Conservation (phyloP, 345 rosid species). For the Arabis alpina region DNA sequence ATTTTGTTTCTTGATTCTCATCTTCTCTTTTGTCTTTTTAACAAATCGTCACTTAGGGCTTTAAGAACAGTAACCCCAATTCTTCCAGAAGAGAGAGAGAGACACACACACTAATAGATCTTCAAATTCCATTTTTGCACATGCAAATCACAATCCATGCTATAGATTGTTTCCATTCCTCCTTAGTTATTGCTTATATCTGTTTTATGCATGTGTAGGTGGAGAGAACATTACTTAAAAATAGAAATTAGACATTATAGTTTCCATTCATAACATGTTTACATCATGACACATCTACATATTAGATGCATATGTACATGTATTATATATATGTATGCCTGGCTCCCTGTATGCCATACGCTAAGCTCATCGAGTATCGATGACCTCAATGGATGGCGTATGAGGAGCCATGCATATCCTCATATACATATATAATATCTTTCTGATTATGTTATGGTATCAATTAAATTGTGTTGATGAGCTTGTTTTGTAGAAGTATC, state of each 20-base stretch:
- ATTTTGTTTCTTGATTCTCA: slow-evolving; percentile 28
- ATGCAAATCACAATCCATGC: slow-evolving; percentile 32
- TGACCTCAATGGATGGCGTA: slow-evolving; percentile 96
- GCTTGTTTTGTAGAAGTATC: slow-evolving; percentile 16
- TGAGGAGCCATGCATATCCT: slow-evolving; percentile 98
- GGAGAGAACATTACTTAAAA: slow-evolving; percentile 22
- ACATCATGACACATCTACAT: background rate
- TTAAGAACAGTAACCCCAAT: slow-evolving; percentile 33
- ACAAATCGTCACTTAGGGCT: slow-evolving; percentile 24
- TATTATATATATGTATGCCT: slow-evolving; percentile 62
- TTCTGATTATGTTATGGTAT: slow-evolving; percentile 17
- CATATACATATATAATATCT: slow-evolving; percentile 18
- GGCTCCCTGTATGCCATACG: slow-evolving; percentile 99
- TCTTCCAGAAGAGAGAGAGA: slow-evolving; percentile 24
- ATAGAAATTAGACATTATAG: slow-evolving; percentile 15
- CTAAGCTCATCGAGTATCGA: slow-evolving; percentile 64
- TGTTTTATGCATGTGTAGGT: slow-evolving; percentile 36
- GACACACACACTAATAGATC: slow-evolving; percentile 25
- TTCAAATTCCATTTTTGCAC: slow-evolving; percentile 29
- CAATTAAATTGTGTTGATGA: slow-evolving; percentile 16
- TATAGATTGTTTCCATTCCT: slow-evolving; percentile 22
- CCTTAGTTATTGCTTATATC: slow-evolving; percentile 24
- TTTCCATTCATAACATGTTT: slow-evolving; percentile 25
- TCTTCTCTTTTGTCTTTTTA: slow-evolving; percentile 36
- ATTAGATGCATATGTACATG: slow-evolving; percentile 6